A percentile compares a stretch with the other conserved stretches of the same genome.
Evolutionary conservation across 106 monocot species (phyloP).

Genomic region (Allium fistulosum): DNA sequence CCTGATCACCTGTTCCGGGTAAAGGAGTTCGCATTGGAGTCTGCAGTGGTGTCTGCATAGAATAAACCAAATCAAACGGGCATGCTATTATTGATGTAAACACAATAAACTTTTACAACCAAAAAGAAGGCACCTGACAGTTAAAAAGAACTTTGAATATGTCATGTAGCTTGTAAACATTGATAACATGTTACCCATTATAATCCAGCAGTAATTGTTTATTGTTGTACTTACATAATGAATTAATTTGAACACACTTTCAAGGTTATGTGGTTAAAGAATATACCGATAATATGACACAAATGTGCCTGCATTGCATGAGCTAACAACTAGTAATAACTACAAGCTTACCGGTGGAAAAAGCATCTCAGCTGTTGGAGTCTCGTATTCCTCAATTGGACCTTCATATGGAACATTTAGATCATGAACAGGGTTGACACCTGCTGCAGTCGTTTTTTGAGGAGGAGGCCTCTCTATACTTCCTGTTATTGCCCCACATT

Average conservation of each 20-base stretch:
- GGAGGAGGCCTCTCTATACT: slow-evolving; percentile 41
- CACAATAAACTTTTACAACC: slow-evolving; percentile 16
- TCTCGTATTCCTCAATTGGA: slow-evolving; percentile 87
- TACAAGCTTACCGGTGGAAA: slow-evolving; percentile 69
- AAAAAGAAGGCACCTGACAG: not conserved
- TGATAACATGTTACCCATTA: too few species aligned
- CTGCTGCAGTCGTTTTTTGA: slow-evolving; percentile 20
- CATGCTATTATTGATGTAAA: not conserved
- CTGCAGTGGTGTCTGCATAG: slow-evolving; percentile 70
- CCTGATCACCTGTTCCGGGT: slow-evolving; percentile 49
- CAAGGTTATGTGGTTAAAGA: too few species aligned
- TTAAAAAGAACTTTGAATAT: too few species aligned
- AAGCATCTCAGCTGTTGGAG: slow-evolving; percentile 98
- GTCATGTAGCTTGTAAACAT: too few species aligned
- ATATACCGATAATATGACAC: too few species aligned
- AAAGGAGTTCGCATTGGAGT: slow-evolving; percentile 88
- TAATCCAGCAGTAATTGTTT: too few species aligned
- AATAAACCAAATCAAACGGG: not conserved
- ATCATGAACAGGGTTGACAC: slow-evolving; percentile 77
- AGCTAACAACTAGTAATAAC: too few species aligned
- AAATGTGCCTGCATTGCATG: too few species aligned
- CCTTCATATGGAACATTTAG: slow-evolving; percentile 67
- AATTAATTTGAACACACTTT: not conserved
- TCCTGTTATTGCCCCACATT: slow-evolving; percentile 54
- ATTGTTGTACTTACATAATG: too few species aligned